Percentiles rank a stretch among this genome's conserved stretches.
These are phyloP conservation scores for Typha latifolia DNA, from an alignment of 176 grass and related monocot genomes.

Conservation along the genomic window DNA sequence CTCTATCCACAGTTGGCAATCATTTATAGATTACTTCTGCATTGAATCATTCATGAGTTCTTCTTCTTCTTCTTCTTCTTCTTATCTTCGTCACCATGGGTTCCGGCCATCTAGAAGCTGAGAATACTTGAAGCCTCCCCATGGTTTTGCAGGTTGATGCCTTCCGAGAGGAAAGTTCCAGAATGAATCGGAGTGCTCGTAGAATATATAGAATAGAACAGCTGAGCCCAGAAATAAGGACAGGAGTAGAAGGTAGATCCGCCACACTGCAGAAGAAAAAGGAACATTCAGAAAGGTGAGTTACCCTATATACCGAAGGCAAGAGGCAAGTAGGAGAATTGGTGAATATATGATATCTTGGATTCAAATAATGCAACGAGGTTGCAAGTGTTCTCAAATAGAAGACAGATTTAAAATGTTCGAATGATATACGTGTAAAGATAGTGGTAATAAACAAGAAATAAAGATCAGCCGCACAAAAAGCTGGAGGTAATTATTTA, in stretches of 20 bases:
- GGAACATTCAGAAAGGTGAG: not conserved
- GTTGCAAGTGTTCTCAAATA: no score
- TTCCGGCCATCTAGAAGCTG: slow-evolving; percentile 35
- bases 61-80: no score
- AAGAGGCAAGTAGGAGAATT: no score
- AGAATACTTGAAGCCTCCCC: slow-evolving; percentile 41
- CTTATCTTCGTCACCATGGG: slow-evolving; percentile 51
- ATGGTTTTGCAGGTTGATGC: slow-evolving; percentile 39
- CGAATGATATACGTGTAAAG: not conserved
- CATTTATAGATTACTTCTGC: no score
- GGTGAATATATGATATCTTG: no score
- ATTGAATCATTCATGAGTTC: no score
- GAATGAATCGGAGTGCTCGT: slow-evolving; percentile 59
- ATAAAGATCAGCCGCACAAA: not conserved
- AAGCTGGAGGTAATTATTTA: no score
- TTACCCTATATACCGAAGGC: not conserved
- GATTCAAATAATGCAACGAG: no score
- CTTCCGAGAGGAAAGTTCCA: slow-evolving; percentile 58
- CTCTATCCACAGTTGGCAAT: no score
- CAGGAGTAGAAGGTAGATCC: slow-evolving; percentile 57
- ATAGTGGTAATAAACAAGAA: not conserved
- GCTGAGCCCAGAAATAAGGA: slow-evolving; percentile 56
- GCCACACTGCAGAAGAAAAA: slow-evolving; percentile 63
- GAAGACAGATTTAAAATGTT: no score
- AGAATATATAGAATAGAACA: slow-evolving; percentile 49